phyloP scores from a whole-genome alignment of 352 stramenopile genomes.

The Salisapilia sapeloensis region DNA sequence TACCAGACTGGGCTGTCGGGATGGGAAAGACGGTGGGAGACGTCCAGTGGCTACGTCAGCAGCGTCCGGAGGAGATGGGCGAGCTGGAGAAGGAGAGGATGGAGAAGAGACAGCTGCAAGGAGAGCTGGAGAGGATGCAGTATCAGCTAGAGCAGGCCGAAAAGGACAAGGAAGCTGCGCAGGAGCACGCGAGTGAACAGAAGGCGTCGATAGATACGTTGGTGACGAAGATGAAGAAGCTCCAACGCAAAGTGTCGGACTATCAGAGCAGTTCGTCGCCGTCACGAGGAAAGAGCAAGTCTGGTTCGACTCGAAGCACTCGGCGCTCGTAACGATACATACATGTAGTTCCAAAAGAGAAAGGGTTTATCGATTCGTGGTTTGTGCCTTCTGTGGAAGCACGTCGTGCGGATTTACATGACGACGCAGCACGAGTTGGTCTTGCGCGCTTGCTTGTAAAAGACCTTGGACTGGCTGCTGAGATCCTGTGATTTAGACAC shows the following conservation, averaged over 20 bases:
- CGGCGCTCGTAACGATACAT: too few relatives aligned
- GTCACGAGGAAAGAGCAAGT: constrained; percentile 6
- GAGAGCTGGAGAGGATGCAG: constrained; percentile 51
- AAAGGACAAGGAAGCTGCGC: constrained; percentile 54
- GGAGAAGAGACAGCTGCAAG: constrained; percentile 57
- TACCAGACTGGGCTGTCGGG: too few relatives aligned
- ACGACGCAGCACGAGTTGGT: constrained; percentile 97
- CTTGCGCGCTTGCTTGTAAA: constrained; percentile 99
- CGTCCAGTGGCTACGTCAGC: constrained; percentile 58
- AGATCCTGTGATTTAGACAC: constrained; percentile 98
- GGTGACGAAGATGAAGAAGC: constrained; percentile 36
- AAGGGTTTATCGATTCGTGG: too few relatives aligned
- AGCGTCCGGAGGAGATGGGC: constrained; percentile 46
- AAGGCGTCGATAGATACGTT: constrained; percentile 73
- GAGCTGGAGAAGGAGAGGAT: constrained; percentile 69
- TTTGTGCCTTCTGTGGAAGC: too few relatives aligned
- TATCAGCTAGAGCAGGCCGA: constrained; percentile 59
- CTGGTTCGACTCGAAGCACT: too few relatives aligned
- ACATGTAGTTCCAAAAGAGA: too few relatives aligned
- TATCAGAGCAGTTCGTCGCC: constrained; percentile 19
- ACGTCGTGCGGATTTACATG: constrained; percentile 50
- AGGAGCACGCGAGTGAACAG: constrained; percentile 57
- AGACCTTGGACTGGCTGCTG: constrained; percentile 97
- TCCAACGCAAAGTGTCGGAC: constrained; percentile 2
- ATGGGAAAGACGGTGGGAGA: constrained; percentile 50